Evolutionary conservation across 768 basidiomycete genomes (phyloP).

Genomic region (Podaxis pistillaris): DNA sequence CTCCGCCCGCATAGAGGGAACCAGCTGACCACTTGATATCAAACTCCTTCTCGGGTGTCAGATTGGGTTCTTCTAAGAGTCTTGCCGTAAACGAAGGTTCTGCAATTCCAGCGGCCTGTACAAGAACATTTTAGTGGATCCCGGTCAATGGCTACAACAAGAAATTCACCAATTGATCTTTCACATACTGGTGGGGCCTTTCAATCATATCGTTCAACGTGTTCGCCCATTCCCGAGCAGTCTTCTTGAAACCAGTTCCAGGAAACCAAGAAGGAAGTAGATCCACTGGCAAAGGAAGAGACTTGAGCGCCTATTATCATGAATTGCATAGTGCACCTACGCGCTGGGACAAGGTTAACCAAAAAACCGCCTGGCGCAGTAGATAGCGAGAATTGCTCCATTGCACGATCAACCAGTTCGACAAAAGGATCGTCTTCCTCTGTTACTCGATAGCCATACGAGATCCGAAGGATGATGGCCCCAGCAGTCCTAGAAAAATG

Average conservation of each 20-base stretch:
- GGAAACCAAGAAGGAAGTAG: slow-evolving; percentile 56
- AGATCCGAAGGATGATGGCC: slow-evolving; percentile 42
- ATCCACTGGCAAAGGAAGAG: slow-evolving; percentile 32
- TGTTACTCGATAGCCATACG: slow-evolving; percentile 41
- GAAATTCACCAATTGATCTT: slow-evolving; percentile 40
- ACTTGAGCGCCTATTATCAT: not conserved
- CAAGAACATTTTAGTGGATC: not conserved
- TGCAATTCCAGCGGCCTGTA: slow-evolving; percentile 27
- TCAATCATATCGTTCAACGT: slow-evolving; percentile 46
- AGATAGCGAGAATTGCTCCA: slow-evolving; percentile 36
- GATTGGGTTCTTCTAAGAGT: slow-evolving; percentile 27
- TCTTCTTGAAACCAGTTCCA: slow-evolving; percentile 50
- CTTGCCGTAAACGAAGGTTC: slow-evolving; percentile 36
- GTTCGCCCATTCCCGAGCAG: slow-evolving; percentile 42
- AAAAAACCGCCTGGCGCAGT: slow-evolving; percentile 43
- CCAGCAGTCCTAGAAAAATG: slow-evolving; percentile 35
- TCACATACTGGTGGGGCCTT: slow-evolving; percentile 41
- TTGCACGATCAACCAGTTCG: slow-evolving; percentile 34
- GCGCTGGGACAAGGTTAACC: slow-evolving; percentile 51
- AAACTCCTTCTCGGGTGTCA: slow-evolving; percentile 31
- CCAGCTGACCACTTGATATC: slow-evolving; percentile 45
- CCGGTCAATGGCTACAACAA: not conserved
- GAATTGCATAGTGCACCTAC: slow-evolving; percentile 24
- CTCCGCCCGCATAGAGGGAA: slow-evolving; percentile 47
- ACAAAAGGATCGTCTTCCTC: slow-evolving; percentile 40